Percentiles rank a stretch among this genome's conserved stretches.
phyloP scores from a whole-genome alignment of 1,284 basidiomycete genomes.

The Apiotrichum sp. region DNA sequence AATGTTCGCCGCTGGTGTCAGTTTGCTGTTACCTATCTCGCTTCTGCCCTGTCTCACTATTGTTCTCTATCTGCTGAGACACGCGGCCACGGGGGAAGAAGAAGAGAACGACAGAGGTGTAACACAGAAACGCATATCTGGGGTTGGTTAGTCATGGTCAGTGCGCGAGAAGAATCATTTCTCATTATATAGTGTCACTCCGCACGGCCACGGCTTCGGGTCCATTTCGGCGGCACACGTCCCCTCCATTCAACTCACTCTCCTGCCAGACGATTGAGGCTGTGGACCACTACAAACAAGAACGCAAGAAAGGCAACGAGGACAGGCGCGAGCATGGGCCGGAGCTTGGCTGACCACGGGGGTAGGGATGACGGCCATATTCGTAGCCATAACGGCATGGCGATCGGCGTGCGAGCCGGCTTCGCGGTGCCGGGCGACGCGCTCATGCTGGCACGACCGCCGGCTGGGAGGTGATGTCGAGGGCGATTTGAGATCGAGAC shows the following conservation, averaged over 20 bases:
- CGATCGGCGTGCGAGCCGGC: too few species aligned
- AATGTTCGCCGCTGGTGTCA: conserved; percentile 11
- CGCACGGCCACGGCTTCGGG: too few species aligned
- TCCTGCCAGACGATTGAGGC: conserved; percentile 29
- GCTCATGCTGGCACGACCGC: too few species aligned
- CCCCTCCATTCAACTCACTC: conserved; percentile 25
- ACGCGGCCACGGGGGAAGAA: conserved; percentile 44
- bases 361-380: conserved; percentile 1
- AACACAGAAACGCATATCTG: conserved; percentile 44
- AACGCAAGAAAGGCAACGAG: conserved; percentile 29
- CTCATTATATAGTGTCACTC: too few species aligned
- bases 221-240: too few species aligned
- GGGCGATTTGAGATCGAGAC: too few species aligned
- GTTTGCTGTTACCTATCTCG: neutral
- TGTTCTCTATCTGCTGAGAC: conserved; percentile 38
- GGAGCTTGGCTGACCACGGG: conserved; percentile 9
- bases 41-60: conserved; percentile 22
- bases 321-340: conserved; percentile 9
- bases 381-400: too few species aligned
- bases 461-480: too few species aligned
- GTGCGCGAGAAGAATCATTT: too few species aligned
- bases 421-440: too few species aligned
- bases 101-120: conserved; percentile 43
- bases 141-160: neutral
- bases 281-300: conserved; percentile 32